Evolutionary conservation across 371 early-diverging fungal genomes (phyloP).

Genomic region (Funneliformis caledonium): DNA sequence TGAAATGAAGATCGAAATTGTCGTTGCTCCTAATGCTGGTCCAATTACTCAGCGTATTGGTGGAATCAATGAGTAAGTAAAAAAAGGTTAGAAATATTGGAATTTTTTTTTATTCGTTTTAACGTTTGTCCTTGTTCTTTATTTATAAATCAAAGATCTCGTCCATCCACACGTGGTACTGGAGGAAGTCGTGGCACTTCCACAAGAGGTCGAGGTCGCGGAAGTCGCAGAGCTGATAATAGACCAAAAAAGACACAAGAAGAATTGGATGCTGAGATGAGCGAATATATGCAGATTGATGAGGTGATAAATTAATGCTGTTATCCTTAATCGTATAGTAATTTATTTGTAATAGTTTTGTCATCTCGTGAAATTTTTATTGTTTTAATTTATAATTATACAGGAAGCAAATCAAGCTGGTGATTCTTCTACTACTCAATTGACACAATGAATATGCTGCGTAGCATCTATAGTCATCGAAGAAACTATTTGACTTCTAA

Average conservation of each 20-base stretch:
- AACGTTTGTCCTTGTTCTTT: background rate
- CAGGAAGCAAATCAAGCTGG: conserved; percentile 23
- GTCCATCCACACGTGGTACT: conserved; percentile 17
- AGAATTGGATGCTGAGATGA: conserved; percentile 77
- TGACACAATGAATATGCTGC: background rate
- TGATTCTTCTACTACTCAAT: background rate
- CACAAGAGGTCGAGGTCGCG: conserved; percentile 41
- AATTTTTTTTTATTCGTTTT: background rate
- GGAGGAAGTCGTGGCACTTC: conserved; percentile 37
- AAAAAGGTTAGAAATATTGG: conserved; percentile 20
- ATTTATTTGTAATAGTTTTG: background rate
- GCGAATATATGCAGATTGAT: conserved; percentile 61
- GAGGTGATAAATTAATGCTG: conserved; percentile 6
- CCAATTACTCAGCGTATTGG: conserved; percentile 44
- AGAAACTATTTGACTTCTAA: too few species aligned
- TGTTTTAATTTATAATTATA: background rate
- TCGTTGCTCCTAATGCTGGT: conserved; percentile 58
- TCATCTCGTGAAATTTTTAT: background rate
- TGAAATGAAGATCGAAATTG: conserved; percentile 78
- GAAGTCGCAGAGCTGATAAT: conserved; percentile 36
- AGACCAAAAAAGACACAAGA: conserved; percentile 57
- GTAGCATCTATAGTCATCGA: too few species aligned
- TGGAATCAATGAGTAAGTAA: conserved; percentile 39
- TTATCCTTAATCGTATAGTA: background rate
- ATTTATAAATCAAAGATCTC: conserved; percentile 9